Evolutionary conservation across 2,329 filamentous ascomycete genomes (phyloP).

Genomic region (Epichloe glyceriae): DNA sequence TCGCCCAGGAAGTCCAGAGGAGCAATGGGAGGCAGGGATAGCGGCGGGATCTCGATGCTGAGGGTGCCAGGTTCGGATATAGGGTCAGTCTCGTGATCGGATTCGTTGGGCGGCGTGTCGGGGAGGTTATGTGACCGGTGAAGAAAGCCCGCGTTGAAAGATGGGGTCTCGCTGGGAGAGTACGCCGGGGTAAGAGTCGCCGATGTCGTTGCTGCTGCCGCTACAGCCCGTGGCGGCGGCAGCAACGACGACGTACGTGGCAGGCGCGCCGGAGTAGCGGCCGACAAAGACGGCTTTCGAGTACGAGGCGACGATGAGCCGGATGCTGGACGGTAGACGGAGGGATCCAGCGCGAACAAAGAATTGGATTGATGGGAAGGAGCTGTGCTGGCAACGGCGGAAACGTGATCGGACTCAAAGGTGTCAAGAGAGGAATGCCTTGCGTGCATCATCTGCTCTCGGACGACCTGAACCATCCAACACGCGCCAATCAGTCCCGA

Average conservation of each 20-base stretch:
- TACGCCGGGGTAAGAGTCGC: conserved; percentile 3
- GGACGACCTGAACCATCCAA: not conserved
- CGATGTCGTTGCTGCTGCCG: conserved; percentile 8
- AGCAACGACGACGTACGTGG: conserved; percentile 32
- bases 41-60: conserved; percentile 1
- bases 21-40: conserved; percentile 14
- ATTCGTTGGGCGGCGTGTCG: conserved; percentile 5
- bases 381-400: not conserved
- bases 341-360: conserved; percentile 1
- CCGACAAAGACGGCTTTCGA: conserved; percentile 16
- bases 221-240: conserved; percentile 19
- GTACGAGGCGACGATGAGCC: conserved; percentile 9
- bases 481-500: not conserved
- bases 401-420: not conserved
- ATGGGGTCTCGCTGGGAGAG: conserved; percentile 1
- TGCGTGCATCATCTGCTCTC: conserved; percentile 1
- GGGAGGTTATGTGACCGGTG: not conserved
- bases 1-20: conserved; percentile 13
- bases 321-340: not conserved
- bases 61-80: not conserved
- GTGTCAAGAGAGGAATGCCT: not conserved
- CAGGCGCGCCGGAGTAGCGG: conserved; percentile 19
- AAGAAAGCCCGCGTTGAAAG: not conserved
- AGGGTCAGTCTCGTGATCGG: not conserved
- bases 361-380: not conserved